Base-by-base conservation (phyloP, 2,329 filamentous ascomycete species). In the Xenoacremonium recifei region DNA sequence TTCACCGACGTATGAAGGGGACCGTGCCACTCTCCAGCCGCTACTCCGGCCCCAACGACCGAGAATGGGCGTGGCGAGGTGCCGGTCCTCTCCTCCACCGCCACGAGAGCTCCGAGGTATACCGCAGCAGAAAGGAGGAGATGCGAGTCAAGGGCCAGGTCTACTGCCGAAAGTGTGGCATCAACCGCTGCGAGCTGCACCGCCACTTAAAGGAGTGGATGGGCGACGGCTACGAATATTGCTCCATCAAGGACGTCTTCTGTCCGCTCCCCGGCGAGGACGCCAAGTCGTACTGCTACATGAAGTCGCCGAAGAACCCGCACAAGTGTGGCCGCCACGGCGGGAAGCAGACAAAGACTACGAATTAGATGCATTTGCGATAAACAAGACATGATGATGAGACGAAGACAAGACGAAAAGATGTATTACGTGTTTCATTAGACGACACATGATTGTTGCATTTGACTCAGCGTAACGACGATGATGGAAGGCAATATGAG, bases 51-150 rank as follows among this genome's bases (percentile, higher is more conserved):
- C 80, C 80, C 40, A 84, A 84, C 61, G 73, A 79, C 49, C 71
- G 81, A 57, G 80, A 84, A 57, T 80, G 77, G 71, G 79, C 79
- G 33, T 84, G 80, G 79, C 75, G 79, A 48, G 66, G 76, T 37
- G 76, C 78, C 3, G 72, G 73, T 2, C 67, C 67, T 11, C 65
- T 75, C 30, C 52, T 72, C 35, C 59, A 60, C 43, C 48, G 58
- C 36, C 35, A 57, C 44, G 42, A 58, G 39, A 47, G 40, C n/a
- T 38, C 21, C 9, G 19, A 40, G 5, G 36, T 47, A 20, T 43
- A 46, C 35, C 48, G 49, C 21, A 53, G 43, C 18, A 59, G 62
- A 20, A 68, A 77, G 25, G 69, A 72, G 6, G 64, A 65, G 57
- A 64, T 80, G 51, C 72, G 76, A 18, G 70, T 78, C 36, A 73